Evolutionary conservation across 495 filamentous ascomycete species (phyloP), one percentile per base, ranked within the genome.

Genomic region (Neurospora intermedia): DNA sequence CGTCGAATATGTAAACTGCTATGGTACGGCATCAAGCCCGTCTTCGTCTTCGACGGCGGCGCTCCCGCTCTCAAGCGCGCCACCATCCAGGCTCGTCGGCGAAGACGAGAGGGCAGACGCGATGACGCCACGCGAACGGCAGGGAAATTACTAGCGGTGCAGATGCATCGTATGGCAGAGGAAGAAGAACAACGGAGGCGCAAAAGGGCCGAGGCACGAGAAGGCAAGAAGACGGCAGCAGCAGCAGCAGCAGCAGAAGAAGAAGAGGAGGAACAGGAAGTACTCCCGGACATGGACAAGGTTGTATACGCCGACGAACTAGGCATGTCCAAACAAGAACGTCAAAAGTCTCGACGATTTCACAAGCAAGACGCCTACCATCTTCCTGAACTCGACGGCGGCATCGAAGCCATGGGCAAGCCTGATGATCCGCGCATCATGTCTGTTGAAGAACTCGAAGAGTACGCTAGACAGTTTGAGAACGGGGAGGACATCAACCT

Each of bases 41-140:
- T 99, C 38, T 99, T 99, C 82, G 95, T 99, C 38, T 99, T 99
- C 78, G 96, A 99, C 83, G 96, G 96, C 48, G 96, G 94, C 15
- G 96, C 96, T 0, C 96, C 96, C 3, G 86, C 90, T 35, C 84
- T 98, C 74, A 99, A 99, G 82, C 86, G 96, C 70, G 92, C 95
- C 82, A 98, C 96, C 0, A 93, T 99, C 70, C 89, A 87, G 41
- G 89, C 85, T 27, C 84, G 96, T 31, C 94, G 95, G 80, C 84
- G 86, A 74, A 87, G 93, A 72, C 87, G 96, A 18, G 96, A 98
- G 79, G 96, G 96, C 0, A 86, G 94, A 69, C 87, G 93, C 41
- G 96, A 99, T 70, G 96, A 99, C 94, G 96, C 96, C 0, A 88
- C 90, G 4, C 86, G 91, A 70, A 98, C 96, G 0, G 96, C 96